phyloP scores from a whole-genome alignment of 805 yeast species.

The Spathaspora girioi region DNA sequence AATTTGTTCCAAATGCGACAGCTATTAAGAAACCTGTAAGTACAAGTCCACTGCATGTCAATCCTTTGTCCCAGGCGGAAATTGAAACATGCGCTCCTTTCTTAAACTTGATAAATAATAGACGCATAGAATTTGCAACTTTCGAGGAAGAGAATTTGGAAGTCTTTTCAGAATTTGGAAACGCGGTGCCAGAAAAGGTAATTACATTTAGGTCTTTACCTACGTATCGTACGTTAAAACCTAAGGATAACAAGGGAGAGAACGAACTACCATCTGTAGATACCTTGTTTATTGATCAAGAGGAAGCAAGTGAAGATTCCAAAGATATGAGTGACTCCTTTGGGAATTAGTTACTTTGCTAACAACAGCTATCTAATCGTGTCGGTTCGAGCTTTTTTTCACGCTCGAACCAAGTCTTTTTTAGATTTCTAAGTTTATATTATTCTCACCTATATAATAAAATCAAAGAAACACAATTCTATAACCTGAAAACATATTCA shows the following conservation, averaged over 20 bases:
- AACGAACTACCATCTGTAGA: neutral
- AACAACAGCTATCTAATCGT: neutral
- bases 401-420: neutral
- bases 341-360: neutral
- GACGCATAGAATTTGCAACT: conserved; percentile 24
- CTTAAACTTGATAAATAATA: conserved; percentile 26
- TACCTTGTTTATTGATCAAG: conserved; percentile 6
- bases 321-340: conserved; percentile 1
- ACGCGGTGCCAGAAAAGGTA: conserved; percentile 15
- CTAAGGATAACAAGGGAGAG: neutral
- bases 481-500: neutral
- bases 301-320: conserved; percentile 4
- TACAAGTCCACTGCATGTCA: neutral
- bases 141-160: conserved; percentile 8
- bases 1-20: neutral
- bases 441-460: neutral
- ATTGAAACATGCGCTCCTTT: conserved; percentile 51
- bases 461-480: neutral
- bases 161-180: conserved; percentile 24
- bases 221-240: neutral
- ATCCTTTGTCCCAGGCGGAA: conserved; percentile 49
- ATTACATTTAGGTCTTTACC: conserved; percentile 4
- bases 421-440: neutral
- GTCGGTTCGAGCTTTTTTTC: neutral
- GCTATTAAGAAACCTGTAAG: neutral